Evolutionary conservation across 805 yeast genomes (phyloP).

Genomic region (Candida montana): DNA sequence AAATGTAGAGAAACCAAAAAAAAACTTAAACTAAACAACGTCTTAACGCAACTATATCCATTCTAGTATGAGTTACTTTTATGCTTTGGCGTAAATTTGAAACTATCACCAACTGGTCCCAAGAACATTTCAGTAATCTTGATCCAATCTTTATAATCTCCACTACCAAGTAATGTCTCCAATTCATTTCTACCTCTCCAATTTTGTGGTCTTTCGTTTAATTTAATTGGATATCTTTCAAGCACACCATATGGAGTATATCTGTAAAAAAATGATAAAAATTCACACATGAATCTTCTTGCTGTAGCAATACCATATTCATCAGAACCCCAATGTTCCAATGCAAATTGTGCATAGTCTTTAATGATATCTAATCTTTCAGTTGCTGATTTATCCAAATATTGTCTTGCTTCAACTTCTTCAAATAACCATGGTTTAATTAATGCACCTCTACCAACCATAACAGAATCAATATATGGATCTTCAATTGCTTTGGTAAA

Average conservation of each 20-base stretch:
- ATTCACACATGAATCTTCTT: conserved; percentile 90
- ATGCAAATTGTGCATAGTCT: conserved; percentile 70
- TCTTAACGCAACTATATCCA: too few species aligned
- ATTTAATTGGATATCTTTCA: conserved; percentile 79
- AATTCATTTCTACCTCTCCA: conserved; percentile 92
- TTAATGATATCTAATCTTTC: conserved; percentile 78
- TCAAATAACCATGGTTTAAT: conserved; percentile 99
- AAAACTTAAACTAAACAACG: too few species aligned
- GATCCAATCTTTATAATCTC: conserved; percentile 91
- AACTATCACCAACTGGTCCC: conserved; percentile 74
- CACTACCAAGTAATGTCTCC: conserved; percentile 82
- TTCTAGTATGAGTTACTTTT: conserved; percentile 81
- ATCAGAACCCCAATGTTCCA: conserved; percentile 98
- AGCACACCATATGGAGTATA: conserved; percentile 92
- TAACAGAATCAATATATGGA: conserved; percentile 80
- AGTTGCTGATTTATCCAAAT: conserved; percentile 82
- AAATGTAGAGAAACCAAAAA: too few species aligned
- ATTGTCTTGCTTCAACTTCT: conserved; percentile 85
- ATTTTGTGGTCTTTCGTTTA: conserved; percentile 90
- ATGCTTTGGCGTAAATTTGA: conserved; percentile 87
- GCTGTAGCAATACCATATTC: conserved; percentile 87
- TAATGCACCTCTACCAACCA: conserved; percentile 97
- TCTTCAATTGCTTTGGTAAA: conserved; percentile 70
- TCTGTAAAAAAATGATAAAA: conserved; percentile 87
- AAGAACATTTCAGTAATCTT: conserved; percentile 91